phyloP scores from a whole-genome alignment of 768 basidiomycete species.

The Agrocybe pediades region DNA sequence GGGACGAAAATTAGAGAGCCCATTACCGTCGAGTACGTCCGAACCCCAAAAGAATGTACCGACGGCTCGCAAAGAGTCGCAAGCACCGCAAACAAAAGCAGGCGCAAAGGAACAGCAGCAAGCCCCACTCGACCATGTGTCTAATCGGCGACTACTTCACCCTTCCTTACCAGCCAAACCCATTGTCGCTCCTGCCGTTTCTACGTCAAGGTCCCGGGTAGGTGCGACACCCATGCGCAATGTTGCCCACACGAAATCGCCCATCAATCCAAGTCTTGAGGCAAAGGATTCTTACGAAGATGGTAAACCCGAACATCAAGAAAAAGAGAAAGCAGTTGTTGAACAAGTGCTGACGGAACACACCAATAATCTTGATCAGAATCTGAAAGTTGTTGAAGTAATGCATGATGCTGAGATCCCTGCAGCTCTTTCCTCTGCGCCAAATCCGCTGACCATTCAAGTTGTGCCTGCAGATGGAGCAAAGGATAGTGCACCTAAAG shows the following conservation, averaged over 20 bases:
- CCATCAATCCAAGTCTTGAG: conserved; percentile 13
- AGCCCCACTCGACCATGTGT: background rate
- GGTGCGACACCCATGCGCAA: conserved; percentile 26
- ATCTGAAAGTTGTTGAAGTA: background rate
- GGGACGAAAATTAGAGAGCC: background rate
- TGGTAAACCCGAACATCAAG: background rate
- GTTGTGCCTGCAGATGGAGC: background rate
- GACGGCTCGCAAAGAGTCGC: too few species aligned
- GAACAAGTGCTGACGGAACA: background rate
- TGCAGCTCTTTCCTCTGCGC: background rate
- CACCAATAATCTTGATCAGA: background rate
- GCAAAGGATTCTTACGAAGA: conserved; percentile 16
- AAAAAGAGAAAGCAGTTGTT: background rate
- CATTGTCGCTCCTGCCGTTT: conserved; percentile 17
- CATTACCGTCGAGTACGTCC: too few species aligned
- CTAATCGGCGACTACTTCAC: conserved; percentile 30
- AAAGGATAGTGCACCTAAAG: background rate
- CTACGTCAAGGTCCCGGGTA: conserved; percentile 16
- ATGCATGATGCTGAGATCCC: background rate
- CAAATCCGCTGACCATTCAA: background rate
- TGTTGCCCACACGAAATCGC: conserved; percentile 9
- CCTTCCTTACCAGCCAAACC: conserved; percentile 54
- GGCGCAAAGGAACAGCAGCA: too few species aligned
- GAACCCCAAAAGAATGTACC: too few species aligned
- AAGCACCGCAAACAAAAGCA: background rate